Evolutionary conservation across 2,329 filamentous ascomycete species (phyloP).

Genomic region (Sarocladiaceae sp.): DNA sequence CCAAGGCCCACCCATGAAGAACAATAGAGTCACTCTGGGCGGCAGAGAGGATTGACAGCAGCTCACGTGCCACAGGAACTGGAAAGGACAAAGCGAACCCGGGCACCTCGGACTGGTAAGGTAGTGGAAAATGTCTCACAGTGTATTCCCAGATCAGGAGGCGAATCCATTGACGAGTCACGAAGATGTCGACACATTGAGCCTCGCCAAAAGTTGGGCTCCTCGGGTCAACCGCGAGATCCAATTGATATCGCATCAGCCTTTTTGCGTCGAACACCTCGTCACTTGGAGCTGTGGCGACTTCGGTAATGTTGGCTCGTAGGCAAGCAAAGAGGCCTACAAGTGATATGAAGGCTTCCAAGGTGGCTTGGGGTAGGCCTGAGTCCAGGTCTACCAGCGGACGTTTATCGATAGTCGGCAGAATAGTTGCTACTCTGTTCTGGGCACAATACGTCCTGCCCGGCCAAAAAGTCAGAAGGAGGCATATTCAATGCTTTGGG

Average conservation of each 20-base stretch:
- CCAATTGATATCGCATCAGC: constrained; percentile 17
- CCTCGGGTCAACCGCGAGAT: constrained; percentile 15
- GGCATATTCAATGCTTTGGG: not conserved
- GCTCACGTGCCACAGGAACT: constrained; percentile 20
- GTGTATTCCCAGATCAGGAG: constrained; percentile 24
- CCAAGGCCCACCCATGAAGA: constrained; percentile 23
- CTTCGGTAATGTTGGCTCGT: constrained; percentile 17
- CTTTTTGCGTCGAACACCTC: constrained; percentile 6
- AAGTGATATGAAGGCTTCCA: constrained; percentile 18
- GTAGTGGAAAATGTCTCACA: constrained; percentile 21
- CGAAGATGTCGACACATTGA: constrained; percentile 21
- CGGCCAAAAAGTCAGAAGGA: not conserved
- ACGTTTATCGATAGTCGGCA: constrained; percentile 18
- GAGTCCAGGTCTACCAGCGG: constrained; percentile 17
- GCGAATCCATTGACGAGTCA: constrained; percentile 23
- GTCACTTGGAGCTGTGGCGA: constrained; percentile 10
- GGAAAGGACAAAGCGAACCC: constrained; percentile 22
- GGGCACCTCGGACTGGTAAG: constrained; percentile 18
- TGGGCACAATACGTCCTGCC: constrained; percentile 17
- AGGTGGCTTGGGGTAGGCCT: constrained; percentile 9
- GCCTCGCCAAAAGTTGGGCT: constrained; percentile 17
- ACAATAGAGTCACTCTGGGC: constrained; percentile 14
- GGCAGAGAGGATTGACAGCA: constrained; percentile 14
- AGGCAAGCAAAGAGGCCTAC: constrained; percentile 20
- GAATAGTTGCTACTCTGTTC: constrained; percentile 18